phyloP scores from a whole-genome alignment of 208 protist species.

The Leishmania major region DNA sequence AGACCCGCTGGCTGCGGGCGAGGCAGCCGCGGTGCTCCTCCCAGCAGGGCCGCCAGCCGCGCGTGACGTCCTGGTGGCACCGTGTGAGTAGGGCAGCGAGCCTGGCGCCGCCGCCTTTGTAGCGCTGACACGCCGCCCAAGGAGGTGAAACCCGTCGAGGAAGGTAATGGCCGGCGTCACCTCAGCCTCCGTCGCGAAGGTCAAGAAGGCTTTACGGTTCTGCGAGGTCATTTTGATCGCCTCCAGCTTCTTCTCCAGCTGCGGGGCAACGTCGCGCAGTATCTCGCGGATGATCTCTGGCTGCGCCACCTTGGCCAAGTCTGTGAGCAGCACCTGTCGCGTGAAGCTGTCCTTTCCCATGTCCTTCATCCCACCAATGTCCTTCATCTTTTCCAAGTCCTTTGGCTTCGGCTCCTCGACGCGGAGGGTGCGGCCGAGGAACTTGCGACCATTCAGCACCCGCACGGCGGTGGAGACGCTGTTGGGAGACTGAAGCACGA shows the following conservation, averaged over 20 bases:
- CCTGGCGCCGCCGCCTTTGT: constrained; percentile 71
- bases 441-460: constrained; percentile 88
- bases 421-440: constrained; percentile 84
- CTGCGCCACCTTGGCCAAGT: constrained; percentile 81
- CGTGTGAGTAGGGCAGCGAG: constrained; percentile 82
- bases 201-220: constrained; percentile 92
- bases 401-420: constrained; percentile 88
- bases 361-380: constrained; percentile 47
- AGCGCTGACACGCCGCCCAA: constrained; percentile 79
- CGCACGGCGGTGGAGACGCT: constrained; percentile 84
- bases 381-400: constrained; percentile 50
- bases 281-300: constrained; percentile 90
- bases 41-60: constrained; percentile 3
- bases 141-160: constrained; percentile 84
- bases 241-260: constrained; percentile 86
- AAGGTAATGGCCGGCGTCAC: constrained; percentile 75
- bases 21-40: neutral
- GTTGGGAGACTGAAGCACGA: constrained; percentile 87
- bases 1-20: neutral
- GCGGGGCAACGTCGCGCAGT: constrained; percentile 83
- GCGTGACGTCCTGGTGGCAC: constrained; percentile 16
- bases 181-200: constrained; percentile 70
- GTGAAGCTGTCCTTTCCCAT: constrained; percentile 75
- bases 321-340: constrained; percentile 86
- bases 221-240: constrained; percentile 91